Percentiles rank a stretch among this genome's conserved stretches.
Conservation (phyloP, 148 eudicot genomes). For the Arbutus unedo region DNA sequence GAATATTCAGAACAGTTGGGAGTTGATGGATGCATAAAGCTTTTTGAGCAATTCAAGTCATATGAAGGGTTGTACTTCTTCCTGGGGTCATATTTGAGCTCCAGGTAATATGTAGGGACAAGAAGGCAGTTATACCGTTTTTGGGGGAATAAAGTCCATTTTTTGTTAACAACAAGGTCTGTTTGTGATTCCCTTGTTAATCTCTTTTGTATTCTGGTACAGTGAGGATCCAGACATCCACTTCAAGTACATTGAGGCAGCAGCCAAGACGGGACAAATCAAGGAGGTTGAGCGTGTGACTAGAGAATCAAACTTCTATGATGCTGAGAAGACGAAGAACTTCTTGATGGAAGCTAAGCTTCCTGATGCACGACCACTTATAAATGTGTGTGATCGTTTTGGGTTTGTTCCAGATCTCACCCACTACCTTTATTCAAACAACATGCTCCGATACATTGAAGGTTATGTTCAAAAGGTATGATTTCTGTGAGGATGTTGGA, state of each 20-base stretch:
- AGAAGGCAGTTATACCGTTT: constrained; percentile 8
- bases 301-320: constrained; percentile 90
- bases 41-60: constrained; percentile 94
- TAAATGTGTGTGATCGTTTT: constrained; percentile 94
- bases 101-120: constrained; percentile 52
- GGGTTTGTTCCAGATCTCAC: constrained; percentile 96
- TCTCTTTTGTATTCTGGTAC: constrained; percentile 17
- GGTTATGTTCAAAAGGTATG: constrained; percentile 96
- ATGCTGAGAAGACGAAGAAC: constrained; percentile 89
- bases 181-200: constrained; percentile 14
- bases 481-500: not conserved
- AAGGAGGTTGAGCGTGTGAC: constrained; percentile 99
- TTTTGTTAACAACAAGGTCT: not conserved
- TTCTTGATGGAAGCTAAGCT: constrained; percentile 98
- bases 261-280: constrained; percentile 95
- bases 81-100: constrained; percentile 89
- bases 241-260: constrained; percentile 98
- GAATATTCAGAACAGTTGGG: constrained; percentile 94
- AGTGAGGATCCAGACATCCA: constrained; percentile 97
- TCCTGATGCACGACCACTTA: constrained; percentile 97
- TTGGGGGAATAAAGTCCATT: not conserved
- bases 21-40: constrained; percentile 80
- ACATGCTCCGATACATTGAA: constrained; percentile 98
- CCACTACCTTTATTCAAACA: constrained; percentile 79
- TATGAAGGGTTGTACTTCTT: constrained; percentile 95